These are phyloP conservation scores for Paracamarosporium sp. DNA, from an alignment of 2,329 filamentous ascomycete genomes.

Conservation along the genomic window DNA sequence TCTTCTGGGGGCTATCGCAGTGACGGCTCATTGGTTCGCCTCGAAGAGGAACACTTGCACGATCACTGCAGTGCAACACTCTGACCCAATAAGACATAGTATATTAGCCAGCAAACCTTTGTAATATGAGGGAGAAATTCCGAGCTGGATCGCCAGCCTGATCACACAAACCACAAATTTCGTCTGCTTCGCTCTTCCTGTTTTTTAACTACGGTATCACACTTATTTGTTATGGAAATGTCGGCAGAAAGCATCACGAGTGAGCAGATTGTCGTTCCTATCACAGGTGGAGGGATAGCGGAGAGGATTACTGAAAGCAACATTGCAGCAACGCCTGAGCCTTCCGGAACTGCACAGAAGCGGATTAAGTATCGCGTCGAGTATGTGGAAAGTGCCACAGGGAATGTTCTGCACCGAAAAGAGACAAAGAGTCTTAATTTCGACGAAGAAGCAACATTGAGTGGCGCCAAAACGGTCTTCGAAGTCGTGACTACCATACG, in stretches of 20 bases:
- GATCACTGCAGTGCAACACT: not conserved
- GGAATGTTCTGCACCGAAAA: constrained; percentile 3
- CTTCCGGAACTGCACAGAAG: not conserved
- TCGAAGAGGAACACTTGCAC: not conserved
- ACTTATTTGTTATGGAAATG: not conserved
- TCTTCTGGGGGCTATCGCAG: not conserved
- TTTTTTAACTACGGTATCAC: not conserved
- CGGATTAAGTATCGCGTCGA: constrained; percentile 6
- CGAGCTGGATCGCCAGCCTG: not conserved
- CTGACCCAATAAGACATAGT: not conserved
- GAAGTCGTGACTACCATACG: constrained; percentile 5
- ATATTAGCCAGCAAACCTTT: no score
- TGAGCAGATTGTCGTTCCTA: not conserved
- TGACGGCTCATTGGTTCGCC: not conserved
- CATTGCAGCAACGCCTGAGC: not conserved
- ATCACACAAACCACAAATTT: not conserved
- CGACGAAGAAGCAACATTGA: not conserved
- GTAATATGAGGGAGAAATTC: not conserved
- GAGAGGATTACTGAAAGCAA: not conserved
- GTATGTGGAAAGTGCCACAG: not conserved
- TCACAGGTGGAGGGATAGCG: not conserved
- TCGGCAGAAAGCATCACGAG: not conserved
- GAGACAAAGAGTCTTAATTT: constrained; percentile 4
- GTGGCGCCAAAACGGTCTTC: constrained; percentile 1
- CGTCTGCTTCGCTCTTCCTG: not conserved